A percentile compares a stretch with the other conserved stretches of the same genome.
Evolutionary conservation across 164 flowering plant species (phyloP).

Genomic region (Euptelea pleiosperma): DNA sequence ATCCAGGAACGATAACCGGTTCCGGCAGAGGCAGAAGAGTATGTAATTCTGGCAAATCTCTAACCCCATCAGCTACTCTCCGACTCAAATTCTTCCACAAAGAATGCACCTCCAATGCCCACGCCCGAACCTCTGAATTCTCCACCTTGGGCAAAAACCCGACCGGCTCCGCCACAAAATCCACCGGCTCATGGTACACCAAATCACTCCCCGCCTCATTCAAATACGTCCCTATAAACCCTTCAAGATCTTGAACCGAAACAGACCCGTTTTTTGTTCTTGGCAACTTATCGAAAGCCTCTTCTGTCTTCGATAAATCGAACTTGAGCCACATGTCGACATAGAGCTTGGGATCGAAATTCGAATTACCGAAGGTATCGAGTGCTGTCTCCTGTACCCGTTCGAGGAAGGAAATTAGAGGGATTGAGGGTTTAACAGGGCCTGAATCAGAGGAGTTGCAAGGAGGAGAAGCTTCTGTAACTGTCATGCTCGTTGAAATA

Average conservation of each 20-base stretch:
- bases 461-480: not conserved
- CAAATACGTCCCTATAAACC: slow-evolving; percentile 45
- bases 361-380: slow-evolving; percentile 33
- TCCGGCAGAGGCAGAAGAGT: slow-evolving; percentile 71
- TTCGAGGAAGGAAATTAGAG: slow-evolving; percentile 58
- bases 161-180: slow-evolving; percentile 54
- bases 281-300: slow-evolving; percentile 47
- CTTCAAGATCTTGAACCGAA: slow-evolving; percentile 27
- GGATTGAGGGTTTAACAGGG: slow-evolving; percentile 29
- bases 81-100: slow-evolving; percentile 89
- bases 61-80: slow-evolving; percentile 44
- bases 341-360: slow-evolving; percentile 77
- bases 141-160: slow-evolving; percentile 70
- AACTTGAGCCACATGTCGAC: slow-evolving; percentile 64
- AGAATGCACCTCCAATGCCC: slow-evolving; percentile 83
- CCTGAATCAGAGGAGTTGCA: slow-evolving; percentile 13
- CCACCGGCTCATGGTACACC: slow-evolving; percentile 47
- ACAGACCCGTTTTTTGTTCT: slow-evolving; percentile 39
- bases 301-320: slow-evolving; percentile 32
- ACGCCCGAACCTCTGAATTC: slow-evolving; percentile 47
- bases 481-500: not conserved
- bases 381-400: slow-evolving; percentile 58
- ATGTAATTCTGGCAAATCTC: slow-evolving; percentile 45
- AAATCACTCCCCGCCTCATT: slow-evolving; percentile 67
- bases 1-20: slow-evolving; percentile 66